Evolutionary conservation across 2,329 filamentous ascomycete genomes (phyloP).

Genomic region (Stachybotrys chlorohalonatus): DNA sequence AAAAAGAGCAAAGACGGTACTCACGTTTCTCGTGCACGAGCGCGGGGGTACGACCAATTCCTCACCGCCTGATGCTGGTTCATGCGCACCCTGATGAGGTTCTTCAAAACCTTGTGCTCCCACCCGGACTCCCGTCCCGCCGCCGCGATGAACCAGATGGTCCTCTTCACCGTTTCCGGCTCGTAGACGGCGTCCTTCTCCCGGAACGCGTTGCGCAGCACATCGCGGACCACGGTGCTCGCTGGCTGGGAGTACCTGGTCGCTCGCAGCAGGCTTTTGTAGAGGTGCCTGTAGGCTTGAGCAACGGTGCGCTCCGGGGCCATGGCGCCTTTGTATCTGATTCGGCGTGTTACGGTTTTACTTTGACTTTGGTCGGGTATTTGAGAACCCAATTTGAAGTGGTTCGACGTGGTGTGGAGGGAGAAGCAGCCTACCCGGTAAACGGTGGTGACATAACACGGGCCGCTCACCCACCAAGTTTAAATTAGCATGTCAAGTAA

Average conservation of each 20-base stretch:
- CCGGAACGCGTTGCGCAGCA: conserved; percentile 51
- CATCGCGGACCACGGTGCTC: conserved; percentile 51
- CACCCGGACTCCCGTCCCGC: conserved; percentile 55
- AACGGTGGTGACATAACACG: too few relatives aligned
- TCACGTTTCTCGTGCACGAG: neutral
- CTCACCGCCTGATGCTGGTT: conserved; percentile 6
- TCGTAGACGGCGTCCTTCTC: conserved; percentile 36
- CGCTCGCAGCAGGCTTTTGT: conserved; percentile 57
- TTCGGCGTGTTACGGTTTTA: too few relatives aligned
- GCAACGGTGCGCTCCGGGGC: conserved; percentile 34
- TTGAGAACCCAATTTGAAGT: neutral
- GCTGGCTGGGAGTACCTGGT: conserved; percentile 64
- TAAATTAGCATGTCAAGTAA: too few relatives aligned
- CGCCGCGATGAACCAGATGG: conserved; percentile 59
- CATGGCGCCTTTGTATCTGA: conserved; percentile 6
- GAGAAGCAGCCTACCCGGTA: too few relatives aligned
- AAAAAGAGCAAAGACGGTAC: neutral
- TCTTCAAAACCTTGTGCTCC: conserved; percentile 66
- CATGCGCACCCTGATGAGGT: conserved; percentile 38
- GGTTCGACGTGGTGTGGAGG: too few relatives aligned
- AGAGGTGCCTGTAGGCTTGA: conserved; percentile 61
- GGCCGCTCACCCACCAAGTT: too few relatives aligned
- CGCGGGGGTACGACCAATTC: neutral
- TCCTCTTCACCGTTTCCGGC: conserved; percentile 47
- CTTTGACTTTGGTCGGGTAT: neutral